These are phyloP conservation scores for Collybia nuda DNA, from an alignment of 768 basidiomycete species.

Conservation along the genomic window DNA sequence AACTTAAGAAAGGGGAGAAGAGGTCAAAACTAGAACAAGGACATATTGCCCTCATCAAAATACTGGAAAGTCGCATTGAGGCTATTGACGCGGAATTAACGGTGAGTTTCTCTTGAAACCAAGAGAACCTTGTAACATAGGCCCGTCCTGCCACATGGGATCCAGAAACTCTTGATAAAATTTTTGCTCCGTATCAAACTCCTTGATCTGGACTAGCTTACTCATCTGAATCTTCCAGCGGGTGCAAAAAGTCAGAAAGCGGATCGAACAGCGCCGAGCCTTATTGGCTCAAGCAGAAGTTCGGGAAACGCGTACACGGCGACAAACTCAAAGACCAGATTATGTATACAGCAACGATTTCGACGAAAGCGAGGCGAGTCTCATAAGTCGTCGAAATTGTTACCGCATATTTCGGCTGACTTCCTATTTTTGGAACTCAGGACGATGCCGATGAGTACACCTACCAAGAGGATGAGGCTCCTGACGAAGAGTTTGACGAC, in stretches of 20 bases:
- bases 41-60: conserved; percentile 61
- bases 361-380: conserved; percentile 62
- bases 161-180: conserved; percentile 3
- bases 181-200: conserved; percentile 5
- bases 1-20: conserved; percentile 47
- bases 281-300: conserved; percentile 75
- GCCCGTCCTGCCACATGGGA: conserved; percentile 3
- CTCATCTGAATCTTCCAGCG: conserved; percentile 43
- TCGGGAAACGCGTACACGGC: conserved; percentile 76
- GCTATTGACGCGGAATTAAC: conserved; percentile 66
- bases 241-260: conserved; percentile 66
- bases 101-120: conserved; percentile 47
- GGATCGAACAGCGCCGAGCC: conserved; percentile 64
- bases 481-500: conserved; percentile 62
- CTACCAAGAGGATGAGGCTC: conserved; percentile 63
- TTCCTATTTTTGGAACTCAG: conserved; percentile 32
- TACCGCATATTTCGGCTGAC: conserved; percentile 20
- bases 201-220: conserved; percentile 5
- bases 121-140: conserved; percentile 5
- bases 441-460: conserved; percentile 70
- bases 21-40: conserved; percentile 53
- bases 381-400: conserved; percentile 10
- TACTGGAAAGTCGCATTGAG: conserved; percentile 64
- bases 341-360: conserved; percentile 74
- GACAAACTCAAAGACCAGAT: conserved; percentile 71